Evolutionary conservation across 345 rosid genomes (phyloP), one percentile per base, ranked within the genome.

Genomic region (Sonneratia alba): DNA sequence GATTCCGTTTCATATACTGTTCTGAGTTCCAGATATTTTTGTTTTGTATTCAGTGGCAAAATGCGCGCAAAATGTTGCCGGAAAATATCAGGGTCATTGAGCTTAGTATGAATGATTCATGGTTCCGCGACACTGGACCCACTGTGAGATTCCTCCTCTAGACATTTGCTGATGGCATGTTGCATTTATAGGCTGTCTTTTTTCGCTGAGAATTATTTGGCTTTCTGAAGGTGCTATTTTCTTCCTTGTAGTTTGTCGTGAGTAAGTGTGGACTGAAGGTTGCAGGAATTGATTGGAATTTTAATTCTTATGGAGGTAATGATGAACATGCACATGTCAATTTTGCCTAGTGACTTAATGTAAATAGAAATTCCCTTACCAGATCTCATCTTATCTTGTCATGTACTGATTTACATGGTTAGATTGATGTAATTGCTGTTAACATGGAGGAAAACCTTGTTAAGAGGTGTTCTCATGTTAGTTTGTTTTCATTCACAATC

Each of bases 121-220:
- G 99, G 99, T 88, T 95, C 76, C 95, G 97, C 1, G 99, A 95
- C 80, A 82, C 88, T 66, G 99, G 97, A 61, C 97, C 99, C 70
- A 95, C 96, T 70, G 97, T 95, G 75, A 90, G 96, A 70, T 72
- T 70, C 55, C 61, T 53, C 15, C 21, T 69, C 62, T 74, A 53
- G 43, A 1, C 47, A 67, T 21, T 65, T 13, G 11, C 51, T 55
- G 14, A 3, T 49, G 76, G 47, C 66, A 27, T 69, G 4, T 53
- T 27, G 57, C 27, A 40, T 67, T 66, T 47, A 47, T 7, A 13
- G 7, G 13, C 55, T 11, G 0, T 48, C 12, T n/a, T 4, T 24
- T 21, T 32, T 1, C 10, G n/a, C 34, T 24, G 48, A 49, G 69
- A 55, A 16, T 24, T 75, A 7, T 36, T 3, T 69, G 68, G 15